Conservation (phyloP, 495 filamentous ascomycete species). For the Tuber magnatum region DNA sequence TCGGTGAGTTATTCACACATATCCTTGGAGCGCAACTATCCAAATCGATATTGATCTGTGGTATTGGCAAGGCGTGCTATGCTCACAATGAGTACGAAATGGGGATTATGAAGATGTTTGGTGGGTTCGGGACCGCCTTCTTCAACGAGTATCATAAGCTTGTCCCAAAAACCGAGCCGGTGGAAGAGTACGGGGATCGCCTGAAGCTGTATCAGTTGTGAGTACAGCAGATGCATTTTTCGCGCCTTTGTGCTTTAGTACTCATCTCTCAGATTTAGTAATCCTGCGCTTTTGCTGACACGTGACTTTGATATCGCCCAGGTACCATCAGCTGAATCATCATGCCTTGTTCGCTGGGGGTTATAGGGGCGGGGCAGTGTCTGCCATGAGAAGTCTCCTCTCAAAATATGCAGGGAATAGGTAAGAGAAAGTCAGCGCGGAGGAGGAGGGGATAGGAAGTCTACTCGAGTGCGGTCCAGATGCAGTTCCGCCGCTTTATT, state of each 20-base stretch:
- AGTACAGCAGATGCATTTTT: constrained; percentile 42
- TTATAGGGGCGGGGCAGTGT: constrained; percentile 64
- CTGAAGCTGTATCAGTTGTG: constrained; percentile 73
- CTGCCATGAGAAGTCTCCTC: constrained; percentile 64
- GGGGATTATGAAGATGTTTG: constrained; percentile 95
- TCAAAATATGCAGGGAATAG: constrained; percentile 53
- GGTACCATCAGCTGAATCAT: constrained; percentile 87
- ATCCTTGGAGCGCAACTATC: neutral
- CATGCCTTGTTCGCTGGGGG: constrained; percentile 74
- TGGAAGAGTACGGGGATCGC: constrained; percentile 76
- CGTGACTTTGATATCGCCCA: constrained; percentile 37
- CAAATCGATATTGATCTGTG: neutral
- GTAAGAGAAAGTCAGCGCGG: neutral
- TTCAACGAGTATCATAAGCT: constrained; percentile 67
- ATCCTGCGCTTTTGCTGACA: constrained; percentile 10
- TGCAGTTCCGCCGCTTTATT: neutral
- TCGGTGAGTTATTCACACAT: constrained; percentile 14
- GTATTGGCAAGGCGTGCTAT: constrained; percentile 54
- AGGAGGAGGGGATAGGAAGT: neutral
- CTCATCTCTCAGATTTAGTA: neutral
- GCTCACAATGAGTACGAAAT: constrained; percentile 85
- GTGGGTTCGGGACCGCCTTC: constrained; percentile 68
- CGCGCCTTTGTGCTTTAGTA: neutral
- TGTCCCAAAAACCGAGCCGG: constrained; percentile 71
- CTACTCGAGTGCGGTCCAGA: constrained; percentile 1